Conservation (phyloP, 306 rosid genomes). For the Glycine latifolia region DNA sequence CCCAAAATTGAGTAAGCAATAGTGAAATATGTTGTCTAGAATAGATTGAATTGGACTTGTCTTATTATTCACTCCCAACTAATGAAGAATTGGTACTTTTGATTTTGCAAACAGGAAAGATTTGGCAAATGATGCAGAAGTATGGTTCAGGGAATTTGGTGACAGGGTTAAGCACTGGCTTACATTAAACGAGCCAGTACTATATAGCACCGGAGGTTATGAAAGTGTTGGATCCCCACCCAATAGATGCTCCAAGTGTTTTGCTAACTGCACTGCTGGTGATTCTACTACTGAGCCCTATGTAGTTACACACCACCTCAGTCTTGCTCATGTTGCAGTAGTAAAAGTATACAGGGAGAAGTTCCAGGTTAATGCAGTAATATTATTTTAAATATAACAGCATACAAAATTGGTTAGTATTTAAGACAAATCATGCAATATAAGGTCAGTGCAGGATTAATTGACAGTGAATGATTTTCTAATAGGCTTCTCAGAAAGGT, state of each 20-base stretch:
- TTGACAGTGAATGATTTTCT: slow-evolving; percentile 22
- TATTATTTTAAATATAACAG: background rate
- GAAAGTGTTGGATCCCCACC: slow-evolving; percentile 58
- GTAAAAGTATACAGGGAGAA: slow-evolving; percentile 58
- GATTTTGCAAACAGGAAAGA: slow-evolving; percentile 52
- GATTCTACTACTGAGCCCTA: slow-evolving; percentile 66
- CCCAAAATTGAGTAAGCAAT: slow-evolving; percentile 60
- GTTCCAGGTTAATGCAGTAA: slow-evolving; percentile 52
- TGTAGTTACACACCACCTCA: slow-evolving; percentile 56
- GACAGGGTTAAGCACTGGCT: slow-evolving; percentile 79
- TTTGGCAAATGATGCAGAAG: slow-evolving; percentile 61
- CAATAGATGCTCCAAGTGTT: slow-evolving; percentile 59
- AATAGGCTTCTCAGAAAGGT: slow-evolving; percentile 65
- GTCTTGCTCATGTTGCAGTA: slow-evolving; percentile 74
- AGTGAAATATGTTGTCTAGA: slow-evolving; percentile 7
- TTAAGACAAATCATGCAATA: slow-evolving; percentile 19
- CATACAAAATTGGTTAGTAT: background rate
- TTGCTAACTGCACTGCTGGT: slow-evolving; percentile 57
- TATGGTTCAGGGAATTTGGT: slow-evolving; percentile 73
- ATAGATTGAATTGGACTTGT: background rate
- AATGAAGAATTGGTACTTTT: slow-evolving; percentile 21
- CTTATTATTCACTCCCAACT: slow-evolving; percentile 5
- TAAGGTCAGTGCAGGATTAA: slow-evolving; percentile 3
- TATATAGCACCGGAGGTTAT: slow-evolving; percentile 50
- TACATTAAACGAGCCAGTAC: slow-evolving; percentile 70